phyloP scores from a whole-genome alignment of 768 basidiomycete species.

The Mycena pura region DNA sequence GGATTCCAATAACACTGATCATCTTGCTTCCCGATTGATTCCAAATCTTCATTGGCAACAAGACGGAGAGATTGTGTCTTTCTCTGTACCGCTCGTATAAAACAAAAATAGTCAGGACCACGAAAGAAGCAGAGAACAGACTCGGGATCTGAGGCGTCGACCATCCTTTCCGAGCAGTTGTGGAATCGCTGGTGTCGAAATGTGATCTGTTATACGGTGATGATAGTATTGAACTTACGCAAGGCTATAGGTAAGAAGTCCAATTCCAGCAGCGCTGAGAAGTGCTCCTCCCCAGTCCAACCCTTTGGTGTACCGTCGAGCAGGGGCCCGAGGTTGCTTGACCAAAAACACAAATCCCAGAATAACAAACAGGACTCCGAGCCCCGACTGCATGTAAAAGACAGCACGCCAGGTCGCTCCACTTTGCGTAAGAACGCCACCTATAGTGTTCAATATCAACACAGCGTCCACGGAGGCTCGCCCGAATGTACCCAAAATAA shows the following conservation, averaged over 20 bases:
- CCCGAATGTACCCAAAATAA: conserved; percentile 38
- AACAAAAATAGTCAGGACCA: not conserved
- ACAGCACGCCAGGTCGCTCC: not conserved
- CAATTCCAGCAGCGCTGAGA: conserved; percentile 35
- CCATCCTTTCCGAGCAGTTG: conserved; percentile 36
- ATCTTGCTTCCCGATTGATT: conserved; percentile 34
- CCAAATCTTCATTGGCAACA: conserved; percentile 37
- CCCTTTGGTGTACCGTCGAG: conserved; percentile 31
- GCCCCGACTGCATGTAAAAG: not conserved
- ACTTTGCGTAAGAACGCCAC: not conserved
- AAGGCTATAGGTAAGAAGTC: conserved; percentile 35
- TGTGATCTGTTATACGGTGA: not conserved
- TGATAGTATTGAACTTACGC: conserved; percentile 26
- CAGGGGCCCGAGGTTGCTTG: conserved; percentile 5
- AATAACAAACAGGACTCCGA: not conserved
- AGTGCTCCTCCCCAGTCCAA: conserved; percentile 39
- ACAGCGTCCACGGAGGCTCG: not conserved
- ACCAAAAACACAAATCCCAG: not conserved
- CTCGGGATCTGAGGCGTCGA: conserved; percentile 34
- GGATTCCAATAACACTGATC: conserved; percentile 31
- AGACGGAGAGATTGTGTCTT: conserved; percentile 21
- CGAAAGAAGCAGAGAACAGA: not conserved
- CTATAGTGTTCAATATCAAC: not conserved
- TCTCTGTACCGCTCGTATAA: conserved; percentile 7
- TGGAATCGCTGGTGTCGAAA: conserved; percentile 35